These are phyloP conservation scores for Kondoa malvinella DNA, from an alignment of 768 basidiomycete species.

Conservation along the genomic window DNA sequence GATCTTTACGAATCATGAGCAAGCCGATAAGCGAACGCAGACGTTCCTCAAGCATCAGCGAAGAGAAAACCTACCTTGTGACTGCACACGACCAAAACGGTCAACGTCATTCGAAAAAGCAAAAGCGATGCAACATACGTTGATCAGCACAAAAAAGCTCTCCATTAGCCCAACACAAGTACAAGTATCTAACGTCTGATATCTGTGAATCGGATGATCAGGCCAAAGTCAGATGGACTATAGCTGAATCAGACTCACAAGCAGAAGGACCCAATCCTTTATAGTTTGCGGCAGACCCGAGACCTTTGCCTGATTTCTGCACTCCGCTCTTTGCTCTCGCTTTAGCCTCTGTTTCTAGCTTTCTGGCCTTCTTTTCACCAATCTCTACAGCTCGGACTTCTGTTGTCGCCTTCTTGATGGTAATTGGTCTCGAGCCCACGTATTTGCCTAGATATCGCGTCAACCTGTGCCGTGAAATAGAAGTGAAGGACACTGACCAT, in stretches of 20 bases:
- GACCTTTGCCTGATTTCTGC: conserved; percentile 8
- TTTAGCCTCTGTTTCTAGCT: conserved; percentile 76
- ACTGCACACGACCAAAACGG: no score
- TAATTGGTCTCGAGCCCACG: conserved; percentile 92
- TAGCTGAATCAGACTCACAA: not conserved
- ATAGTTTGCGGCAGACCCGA: not conserved
- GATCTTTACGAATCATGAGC: no score
- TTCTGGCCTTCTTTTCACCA: conserved; percentile 76
- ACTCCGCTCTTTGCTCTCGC: conserved; percentile 41
- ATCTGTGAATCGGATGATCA: not conserved
- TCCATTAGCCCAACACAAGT: not conserved
- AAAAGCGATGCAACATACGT: not conserved
- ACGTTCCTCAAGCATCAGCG: no score
- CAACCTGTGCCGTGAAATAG: conserved; percentile 16
- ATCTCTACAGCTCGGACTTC: conserved; percentile 82
- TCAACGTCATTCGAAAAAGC: not conserved
- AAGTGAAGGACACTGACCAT: conserved; percentile 7
- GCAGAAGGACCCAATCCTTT: not conserved
- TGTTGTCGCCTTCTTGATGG: conserved; percentile 76
- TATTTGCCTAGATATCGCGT: conserved; percentile 55
- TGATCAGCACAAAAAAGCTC: not conserved
- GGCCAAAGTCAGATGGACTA: not conserved
- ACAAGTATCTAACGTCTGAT: not conserved
- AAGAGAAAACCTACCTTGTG: no score
- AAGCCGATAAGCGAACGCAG: no score